phyloP scores from a whole-genome alignment of 2,329 filamentous ascomycete genomes.

The Colletotrichum navitas region DNA sequence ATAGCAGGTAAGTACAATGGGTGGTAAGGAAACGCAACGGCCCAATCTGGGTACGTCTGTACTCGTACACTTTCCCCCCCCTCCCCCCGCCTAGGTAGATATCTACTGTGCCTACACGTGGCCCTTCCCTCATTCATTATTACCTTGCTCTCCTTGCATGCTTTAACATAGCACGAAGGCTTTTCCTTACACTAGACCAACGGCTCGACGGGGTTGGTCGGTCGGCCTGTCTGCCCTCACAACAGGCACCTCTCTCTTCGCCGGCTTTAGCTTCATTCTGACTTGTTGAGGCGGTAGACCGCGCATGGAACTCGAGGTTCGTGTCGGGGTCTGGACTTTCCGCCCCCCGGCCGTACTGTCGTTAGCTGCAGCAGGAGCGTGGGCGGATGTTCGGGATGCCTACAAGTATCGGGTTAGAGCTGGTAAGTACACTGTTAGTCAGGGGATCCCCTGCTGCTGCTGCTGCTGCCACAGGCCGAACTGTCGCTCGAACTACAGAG shows the following conservation, averaged over 20 bases:
- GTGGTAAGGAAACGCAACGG: neutral
- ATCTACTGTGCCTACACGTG: neutral
- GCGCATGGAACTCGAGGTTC: neutral
- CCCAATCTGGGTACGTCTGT: neutral
- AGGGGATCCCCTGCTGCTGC: neutral
- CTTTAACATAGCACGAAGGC: neutral
- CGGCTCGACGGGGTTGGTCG: neutral
- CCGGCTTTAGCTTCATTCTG: neutral
- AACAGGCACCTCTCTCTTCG: neutral
- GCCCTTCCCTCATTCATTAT: neutral
- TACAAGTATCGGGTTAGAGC: conserved; percentile 8
- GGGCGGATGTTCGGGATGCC: neutral
- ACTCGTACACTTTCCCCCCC: neutral
- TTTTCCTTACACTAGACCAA: conserved; percentile 14
- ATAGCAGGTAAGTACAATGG: neutral
- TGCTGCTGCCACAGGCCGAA: neutral
- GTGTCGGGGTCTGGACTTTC: neutral
- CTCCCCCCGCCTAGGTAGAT: too few relatives aligned
- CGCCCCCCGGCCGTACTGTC: neutral
- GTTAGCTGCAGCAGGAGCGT: neutral
- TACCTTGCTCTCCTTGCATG: neutral
- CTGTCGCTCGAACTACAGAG: conserved; percentile 3
- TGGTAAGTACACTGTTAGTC: neutral
- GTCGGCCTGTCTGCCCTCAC: neutral
- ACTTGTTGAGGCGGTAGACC: neutral